These are phyloP conservation scores for Eucalyptus rudis DNA, from an alignment of 345 rosid species.

Conservation along the genomic window DNA sequence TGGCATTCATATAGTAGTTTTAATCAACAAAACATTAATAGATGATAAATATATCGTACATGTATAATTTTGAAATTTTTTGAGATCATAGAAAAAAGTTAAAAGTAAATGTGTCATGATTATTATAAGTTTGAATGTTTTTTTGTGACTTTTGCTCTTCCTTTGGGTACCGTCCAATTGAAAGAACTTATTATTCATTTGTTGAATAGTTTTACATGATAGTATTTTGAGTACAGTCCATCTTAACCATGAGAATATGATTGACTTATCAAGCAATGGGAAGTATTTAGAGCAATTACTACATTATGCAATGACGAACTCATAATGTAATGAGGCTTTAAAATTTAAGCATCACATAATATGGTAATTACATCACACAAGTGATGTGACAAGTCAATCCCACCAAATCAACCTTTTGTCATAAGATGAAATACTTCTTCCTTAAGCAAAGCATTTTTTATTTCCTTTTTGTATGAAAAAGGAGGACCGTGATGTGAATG, in stretches of 20 bases:
- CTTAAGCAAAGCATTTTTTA: not conserved
- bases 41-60: no score
- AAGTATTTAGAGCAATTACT: not conserved
- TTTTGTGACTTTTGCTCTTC: not conserved
- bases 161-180: not conserved
- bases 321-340: no score
- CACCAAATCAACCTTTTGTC: not conserved
- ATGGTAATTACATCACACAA: not conserved
- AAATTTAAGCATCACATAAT: accelerated
- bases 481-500: not conserved
- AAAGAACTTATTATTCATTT: not conserved
- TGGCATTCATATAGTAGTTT: not conserved
- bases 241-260: not conserved
- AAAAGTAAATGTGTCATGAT: no score
- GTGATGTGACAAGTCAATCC: not conserved
- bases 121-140: no score
- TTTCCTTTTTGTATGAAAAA: not conserved
- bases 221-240: accelerated
- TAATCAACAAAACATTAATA: no score
- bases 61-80: not conserved
- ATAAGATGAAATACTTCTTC: no score
- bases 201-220: not conserved
- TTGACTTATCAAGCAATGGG: not conserved
- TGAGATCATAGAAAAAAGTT: no score
- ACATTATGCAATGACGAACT: not conserved